phyloP scores from a whole-genome alignment of 1,284 basidiomycete species.

The Trametes pubescens region DNA sequence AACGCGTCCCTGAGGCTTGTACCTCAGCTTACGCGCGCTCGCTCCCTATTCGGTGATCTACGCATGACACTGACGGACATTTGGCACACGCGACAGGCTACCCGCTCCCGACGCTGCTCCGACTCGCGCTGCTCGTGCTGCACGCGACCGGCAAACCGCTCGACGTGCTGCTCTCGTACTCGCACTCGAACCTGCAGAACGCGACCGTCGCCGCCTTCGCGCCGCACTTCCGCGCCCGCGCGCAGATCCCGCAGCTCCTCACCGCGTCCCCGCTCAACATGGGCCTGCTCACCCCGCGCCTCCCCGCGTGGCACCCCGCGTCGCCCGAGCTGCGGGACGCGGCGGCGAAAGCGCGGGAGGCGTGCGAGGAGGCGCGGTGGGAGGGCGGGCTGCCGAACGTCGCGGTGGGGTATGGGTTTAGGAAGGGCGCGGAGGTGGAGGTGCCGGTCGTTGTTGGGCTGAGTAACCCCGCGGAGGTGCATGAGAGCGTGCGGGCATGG shows the following conservation, averaged over 20 bases:
- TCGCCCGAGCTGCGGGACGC: constrained; percentile 58
- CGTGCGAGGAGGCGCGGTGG: constrained; percentile 43
- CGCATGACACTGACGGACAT: neutral
- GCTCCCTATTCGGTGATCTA: neutral
- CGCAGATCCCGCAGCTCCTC: constrained; percentile 74
- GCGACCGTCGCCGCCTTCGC: constrained; percentile 69
- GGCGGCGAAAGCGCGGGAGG: constrained; percentile 44
- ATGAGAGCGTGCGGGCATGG: constrained; percentile 76
- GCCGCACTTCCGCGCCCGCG: constrained; percentile 67
- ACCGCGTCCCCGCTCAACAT: constrained; percentile 93
- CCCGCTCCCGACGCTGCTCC: constrained; percentile 89
- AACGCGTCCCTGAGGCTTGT: too few relatives aligned
- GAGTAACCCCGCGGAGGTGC: constrained; percentile 75
- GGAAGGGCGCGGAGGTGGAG: constrained; percentile 52
- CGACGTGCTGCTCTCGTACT: constrained; percentile 87
- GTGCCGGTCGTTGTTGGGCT: constrained; percentile 83
- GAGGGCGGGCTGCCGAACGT: constrained; percentile 68
- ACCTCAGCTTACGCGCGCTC: neutral
- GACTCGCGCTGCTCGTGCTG: constrained; percentile 80
- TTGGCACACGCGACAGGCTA: constrained; percentile 58
- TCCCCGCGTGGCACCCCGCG: constrained; percentile 91
- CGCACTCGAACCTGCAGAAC: constrained; percentile 90
- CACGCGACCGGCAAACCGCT: constrained; percentile 74
- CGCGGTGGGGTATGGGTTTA: constrained; percentile 78
- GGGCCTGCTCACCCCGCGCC: constrained; percentile 81